Evolutionary conservation across 352 stramenopile species (phyloP).

Genomic region (Thalassiosira mediterranea): DNA sequence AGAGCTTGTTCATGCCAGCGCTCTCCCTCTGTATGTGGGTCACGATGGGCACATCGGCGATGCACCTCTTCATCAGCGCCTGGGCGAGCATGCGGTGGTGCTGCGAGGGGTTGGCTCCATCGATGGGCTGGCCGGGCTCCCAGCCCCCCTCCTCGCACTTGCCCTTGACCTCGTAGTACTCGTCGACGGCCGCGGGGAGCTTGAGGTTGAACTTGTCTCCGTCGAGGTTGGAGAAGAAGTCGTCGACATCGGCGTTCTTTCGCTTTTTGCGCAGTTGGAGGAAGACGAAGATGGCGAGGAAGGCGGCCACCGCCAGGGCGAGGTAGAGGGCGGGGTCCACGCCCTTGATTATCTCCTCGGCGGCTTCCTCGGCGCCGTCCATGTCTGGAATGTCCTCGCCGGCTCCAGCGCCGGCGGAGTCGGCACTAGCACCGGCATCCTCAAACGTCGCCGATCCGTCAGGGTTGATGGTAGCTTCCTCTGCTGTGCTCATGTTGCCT

Average conservation of each 20-base stretch:
- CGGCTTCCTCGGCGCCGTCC: conserved; percentile 26
- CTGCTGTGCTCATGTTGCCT: conserved; percentile 59
- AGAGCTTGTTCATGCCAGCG: conserved; percentile 86
- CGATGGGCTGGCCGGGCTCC: conserved; percentile 57
- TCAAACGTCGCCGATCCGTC: conserved; percentile 76
- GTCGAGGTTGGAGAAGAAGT: conserved; percentile 79
- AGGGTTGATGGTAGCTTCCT: conserved; percentile 70
- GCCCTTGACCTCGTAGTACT: conserved; percentile 85
- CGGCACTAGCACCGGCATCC: conserved; percentile 7
- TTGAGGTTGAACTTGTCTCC: conserved; percentile 86
- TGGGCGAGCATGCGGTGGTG: conserved; percentile 79
- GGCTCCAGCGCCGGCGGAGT: conserved; percentile 8
- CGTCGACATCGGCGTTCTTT: conserved; percentile 57
- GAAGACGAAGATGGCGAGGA: conserved; percentile 59
- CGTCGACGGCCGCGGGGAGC: conserved; percentile 83
- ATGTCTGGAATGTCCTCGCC: conserved; percentile 10
- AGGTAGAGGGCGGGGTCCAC: conserved; percentile 79
- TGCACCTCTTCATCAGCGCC: conserved; percentile 86
- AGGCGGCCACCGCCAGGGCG: conserved; percentile 51
- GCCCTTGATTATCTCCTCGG: conserved; percentile 41
- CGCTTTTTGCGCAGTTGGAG: conserved; percentile 49
- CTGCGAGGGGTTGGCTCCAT: background rate
- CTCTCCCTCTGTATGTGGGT: conserved; percentile 87
- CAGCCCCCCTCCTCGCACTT: conserved; percentile 73
- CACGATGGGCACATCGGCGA: conserved; percentile 87